Evolutionary conservation across 768 basidiomycete species (phyloP).

Genomic region (Dioszegia crocea): DNA sequence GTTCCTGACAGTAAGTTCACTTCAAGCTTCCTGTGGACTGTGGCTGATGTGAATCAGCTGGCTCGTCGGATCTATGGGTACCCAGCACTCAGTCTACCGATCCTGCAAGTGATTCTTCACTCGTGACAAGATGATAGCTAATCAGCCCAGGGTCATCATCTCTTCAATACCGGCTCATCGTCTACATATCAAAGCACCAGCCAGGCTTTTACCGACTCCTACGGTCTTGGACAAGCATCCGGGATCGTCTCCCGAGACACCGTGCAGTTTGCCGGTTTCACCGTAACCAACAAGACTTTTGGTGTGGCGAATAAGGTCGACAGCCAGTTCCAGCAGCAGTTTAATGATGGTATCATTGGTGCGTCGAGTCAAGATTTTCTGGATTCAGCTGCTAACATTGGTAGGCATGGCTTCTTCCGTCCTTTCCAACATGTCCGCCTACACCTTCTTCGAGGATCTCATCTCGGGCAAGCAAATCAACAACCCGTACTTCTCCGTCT

Average conservation of each 20-base stretch:
- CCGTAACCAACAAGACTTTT: constrained; percentile 7
- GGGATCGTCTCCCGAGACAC: constrained; percentile 8
- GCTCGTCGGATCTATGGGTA: constrained; percentile 14
- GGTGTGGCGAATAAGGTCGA: constrained; percentile 10
- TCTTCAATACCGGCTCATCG: constrained; percentile 6
- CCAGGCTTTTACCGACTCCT: constrained; percentile 4
- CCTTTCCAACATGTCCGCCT: constrained; percentile 4
- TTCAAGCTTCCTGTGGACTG: too few relatives aligned
- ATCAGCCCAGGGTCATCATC: constrained; percentile 14
- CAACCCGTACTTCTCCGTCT: constrained; percentile 15
- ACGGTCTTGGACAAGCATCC: constrained; percentile 10
- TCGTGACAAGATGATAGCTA: too few relatives aligned
- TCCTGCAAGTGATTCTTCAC: too few relatives aligned
- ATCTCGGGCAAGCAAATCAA: constrained; percentile 6
- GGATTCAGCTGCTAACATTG: not conserved
- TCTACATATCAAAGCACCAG: constrained; percentile 1
- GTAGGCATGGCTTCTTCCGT: constrained; percentile 11
- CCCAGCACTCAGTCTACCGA: not conserved
- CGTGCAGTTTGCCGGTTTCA: constrained; percentile 8
- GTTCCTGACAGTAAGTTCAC: constrained; percentile 15
- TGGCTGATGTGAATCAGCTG: too few relatives aligned
- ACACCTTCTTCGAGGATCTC: constrained; percentile 14
- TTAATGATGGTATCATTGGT: constrained; percentile 18
- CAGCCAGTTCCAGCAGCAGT: constrained; percentile 11
- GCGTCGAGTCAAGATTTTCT: too few relatives aligned